Conservation (phyloP, 2,329 filamentous ascomycete genomes). For the Chrysoporthe austroafricana region DNA sequence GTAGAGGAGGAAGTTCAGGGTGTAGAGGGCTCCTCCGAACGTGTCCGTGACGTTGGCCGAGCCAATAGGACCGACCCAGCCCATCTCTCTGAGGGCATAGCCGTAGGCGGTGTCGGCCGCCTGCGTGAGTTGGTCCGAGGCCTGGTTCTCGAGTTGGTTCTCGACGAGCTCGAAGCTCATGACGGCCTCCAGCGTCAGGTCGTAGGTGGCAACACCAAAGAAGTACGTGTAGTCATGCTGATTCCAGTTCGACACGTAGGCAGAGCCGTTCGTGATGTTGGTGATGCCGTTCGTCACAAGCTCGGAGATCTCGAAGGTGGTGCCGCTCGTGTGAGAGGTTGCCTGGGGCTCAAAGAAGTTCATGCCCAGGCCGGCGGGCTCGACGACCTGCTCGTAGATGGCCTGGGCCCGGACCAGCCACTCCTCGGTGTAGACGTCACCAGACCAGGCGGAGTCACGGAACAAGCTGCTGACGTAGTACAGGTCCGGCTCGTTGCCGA, state of each 20-base stretch:
- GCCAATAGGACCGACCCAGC: slow-evolving; percentile 53
- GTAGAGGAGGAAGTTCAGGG: slow-evolving; percentile 56
- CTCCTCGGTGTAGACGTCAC: slow-evolving; percentile 47
- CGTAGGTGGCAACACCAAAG: slow-evolving; percentile 48
- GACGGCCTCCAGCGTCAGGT: slow-evolving; percentile 48
- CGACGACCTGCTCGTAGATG: slow-evolving; percentile 49
- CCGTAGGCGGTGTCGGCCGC: slow-evolving; percentile 46
- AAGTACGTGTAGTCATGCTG: slow-evolving; percentile 60
- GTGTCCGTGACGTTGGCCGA: slow-evolving; percentile 50
- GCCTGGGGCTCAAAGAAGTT: slow-evolving; percentile 53
- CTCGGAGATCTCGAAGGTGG: slow-evolving; percentile 50
- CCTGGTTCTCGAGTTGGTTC: slow-evolving; percentile 51
- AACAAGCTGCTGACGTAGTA: slow-evolving; percentile 46
- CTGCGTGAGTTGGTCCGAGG: slow-evolving; percentile 44
- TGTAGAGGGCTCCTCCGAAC: slow-evolving; percentile 55
- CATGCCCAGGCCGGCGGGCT: slow-evolving; percentile 43
- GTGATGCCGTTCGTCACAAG: slow-evolving; percentile 46
- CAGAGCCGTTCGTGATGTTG: slow-evolving; percentile 36
- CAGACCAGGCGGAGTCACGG: slow-evolving; percentile 47
- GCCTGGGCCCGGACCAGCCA: slow-evolving; percentile 49
- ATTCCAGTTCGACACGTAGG: slow-evolving; percentile 47
- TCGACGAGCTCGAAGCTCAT: slow-evolving; percentile 51
- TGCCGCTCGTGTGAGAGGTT: slow-evolving; percentile 55
- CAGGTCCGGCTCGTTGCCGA: slow-evolving; percentile 39
- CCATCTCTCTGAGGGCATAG: slow-evolving; percentile 56